Base-by-base conservation (phyloP, 2,329 filamentous ascomycete genomes). In the Clarireedia monteithiana region DNA sequence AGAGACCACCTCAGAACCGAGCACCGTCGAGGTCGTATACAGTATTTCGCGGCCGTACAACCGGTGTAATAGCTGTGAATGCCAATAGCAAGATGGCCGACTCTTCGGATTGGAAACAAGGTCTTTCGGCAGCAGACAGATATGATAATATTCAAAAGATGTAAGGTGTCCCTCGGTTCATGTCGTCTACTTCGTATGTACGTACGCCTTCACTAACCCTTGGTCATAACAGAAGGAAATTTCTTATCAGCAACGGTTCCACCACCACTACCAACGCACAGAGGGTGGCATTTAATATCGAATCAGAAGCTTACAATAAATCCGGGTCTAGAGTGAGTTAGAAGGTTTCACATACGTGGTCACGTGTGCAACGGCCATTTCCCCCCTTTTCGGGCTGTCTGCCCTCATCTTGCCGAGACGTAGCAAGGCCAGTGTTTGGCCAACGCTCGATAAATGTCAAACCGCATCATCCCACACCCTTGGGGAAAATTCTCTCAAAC, bases 81-180 rank as follows among this genome's bases (percentile, higher is more conserved):
- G 14, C 38, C 24, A 2, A 20, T 14, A 39, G 5, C 15, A 53
- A 15, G 4, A 68, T 69, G 67, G 54, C 56, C 44, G 55, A 61
- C 6, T 30, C 48, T 36, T 30, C 53, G 24, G 63, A 65, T 60
- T 68, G 67, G 65, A 64, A 62, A 51, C 60, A 61, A 64, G 63
- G 57, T 57, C 48, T 69, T 48, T 55, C 55, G 50, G 51, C 61
- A 20, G 55, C 79, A 12, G 79, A 84, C 53, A 76, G 86, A 55
- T 82, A 86, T 68, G 77, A 80, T 55, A 80, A 77, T 57, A 83
- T 89, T 50, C 77, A 85, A 62, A 78, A 73, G 57, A 74, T 86
- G 83, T 85, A 69, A 74, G 82, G 71, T 40, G 54, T 2, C 39
- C 15, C 52, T n/a, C 23, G 38, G 36, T 20, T 20, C 20, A 20